phyloP scores from a whole-genome alignment of 225 moss, liverwort and hornwort species.

The Marchantia polymorpha region DNA sequence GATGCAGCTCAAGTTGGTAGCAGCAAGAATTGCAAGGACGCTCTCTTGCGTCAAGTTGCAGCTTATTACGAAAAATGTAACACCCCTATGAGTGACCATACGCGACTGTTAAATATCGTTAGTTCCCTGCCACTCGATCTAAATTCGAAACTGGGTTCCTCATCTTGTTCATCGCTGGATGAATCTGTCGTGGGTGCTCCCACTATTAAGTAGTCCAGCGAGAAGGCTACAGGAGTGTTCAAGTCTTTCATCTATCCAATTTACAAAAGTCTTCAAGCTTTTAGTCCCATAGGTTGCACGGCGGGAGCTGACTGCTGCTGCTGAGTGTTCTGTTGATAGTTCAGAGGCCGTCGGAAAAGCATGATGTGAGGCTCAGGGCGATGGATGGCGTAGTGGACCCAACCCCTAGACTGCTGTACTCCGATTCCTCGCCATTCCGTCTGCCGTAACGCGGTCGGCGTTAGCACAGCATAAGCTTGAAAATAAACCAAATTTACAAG shows the following conservation, averaged over 20 bases:
- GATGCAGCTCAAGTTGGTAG: background rate
- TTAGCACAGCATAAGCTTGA: no score
- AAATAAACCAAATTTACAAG: no score
- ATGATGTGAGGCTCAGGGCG: slow-evolving; percentile 51
- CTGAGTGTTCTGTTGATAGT: slow-evolving; percentile 35
- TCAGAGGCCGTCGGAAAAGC: slow-evolving; percentile 48
- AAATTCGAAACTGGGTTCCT: background rate
- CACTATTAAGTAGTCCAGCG: background rate
- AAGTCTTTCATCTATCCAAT: background rate
- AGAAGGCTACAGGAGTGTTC: background rate
- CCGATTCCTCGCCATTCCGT: slow-evolving; percentile 47
- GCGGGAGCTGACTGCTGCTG: slow-evolving; percentile 20
- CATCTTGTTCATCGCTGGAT: slow-evolving; percentile 9
- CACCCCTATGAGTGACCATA: background rate
- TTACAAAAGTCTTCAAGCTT: slow-evolving; percentile 26
- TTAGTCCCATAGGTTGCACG: slow-evolving; percentile 39
- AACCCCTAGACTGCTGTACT: slow-evolving; percentile 47
- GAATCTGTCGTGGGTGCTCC: background rate
- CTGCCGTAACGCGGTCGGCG: background rate
- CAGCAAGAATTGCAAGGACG: background rate
- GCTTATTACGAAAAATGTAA: background rate
- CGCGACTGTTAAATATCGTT: background rate
- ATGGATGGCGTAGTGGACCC: slow-evolving; percentile 52
- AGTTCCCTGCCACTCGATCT: background rate
- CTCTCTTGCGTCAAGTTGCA: background rate